Evolutionary conservation across 2,329 filamentous ascomycete species (phyloP), one percentile per base, ranked within the genome.

Genomic region (Talaromyces funiculosus): DNA sequence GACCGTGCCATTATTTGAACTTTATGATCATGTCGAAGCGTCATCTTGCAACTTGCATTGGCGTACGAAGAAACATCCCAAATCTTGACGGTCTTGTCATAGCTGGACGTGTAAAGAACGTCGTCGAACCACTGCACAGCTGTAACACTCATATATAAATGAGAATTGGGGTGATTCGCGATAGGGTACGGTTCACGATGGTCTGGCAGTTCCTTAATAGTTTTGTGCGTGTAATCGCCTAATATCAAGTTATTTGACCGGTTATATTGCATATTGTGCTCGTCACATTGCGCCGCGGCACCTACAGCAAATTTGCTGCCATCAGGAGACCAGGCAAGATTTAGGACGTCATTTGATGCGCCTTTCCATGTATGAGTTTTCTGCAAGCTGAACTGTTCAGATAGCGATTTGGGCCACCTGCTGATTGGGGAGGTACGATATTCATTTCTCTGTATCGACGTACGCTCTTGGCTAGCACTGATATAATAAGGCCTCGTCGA

Each of bases 241-340:
- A 83, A 68, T 1, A 86, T 66, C 0, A 86, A 72, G 64, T 86
- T 86, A 61, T 84, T 81, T 0, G 77, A 74, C 40, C 81, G 73
- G 61, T 87, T 87, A 66, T 87, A 87, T 42, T 84, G 80, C 78
- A 84, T 82, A n/a, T 79, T 82, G 49, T 79, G 72, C 3, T 75
- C 68, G 64, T 86, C 84, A 3, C 79, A 79, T 4, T 84, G 78
- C 31, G 83, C 80, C 5, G 83, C 80, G 4, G 83, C 81, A 1
- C 84, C 84, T 9, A 80, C 82, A 29, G 81, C 83, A 65, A 86
- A 87, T 3, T 66, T 72, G 2, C 76, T 76, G 2, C 83, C 81
- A 67, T 84, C 75, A 2, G 78, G 75, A 2, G 81, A 79, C 84
- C 84, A 87, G 14, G 82, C 78, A 3, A 86, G 70, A 9, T 78